Base-by-base conservation (phyloP, 2,329 filamentous ascomycete species). In the Penicillium sp. region DNA sequence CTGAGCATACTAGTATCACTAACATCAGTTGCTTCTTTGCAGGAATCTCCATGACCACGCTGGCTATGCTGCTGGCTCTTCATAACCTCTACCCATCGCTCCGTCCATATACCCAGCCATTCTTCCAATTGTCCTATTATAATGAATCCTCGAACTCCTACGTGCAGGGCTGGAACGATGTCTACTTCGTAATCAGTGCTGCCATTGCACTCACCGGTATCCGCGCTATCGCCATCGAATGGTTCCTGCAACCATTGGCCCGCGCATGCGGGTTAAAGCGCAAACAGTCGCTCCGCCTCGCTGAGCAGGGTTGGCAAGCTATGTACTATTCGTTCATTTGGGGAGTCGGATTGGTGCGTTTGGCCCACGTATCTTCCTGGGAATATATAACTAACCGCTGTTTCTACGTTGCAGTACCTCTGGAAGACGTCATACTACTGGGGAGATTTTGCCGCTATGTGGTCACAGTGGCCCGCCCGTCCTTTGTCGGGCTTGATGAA, bases 271-370 rank as follows among this genome's bases (percentile, higher is more conserved):
- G 93, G 35, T 83, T 97, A 65, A 81, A 82, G 64, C 89, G 87
- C 69, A 97, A 96, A 77, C 85, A 86, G 45, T 78, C 88, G 56
- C 84, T 90, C 46, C 84, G 94, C 55, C 96, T 97, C 75, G 91
- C 91, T 59, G 94, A 99, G 77, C 94, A 99, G 77, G 90, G 87
- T 45, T 97, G 93, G 90, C 80, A 96, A 69, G 77, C 95, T 54
- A 74, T 94, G 42, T 97, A 97, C 77, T 93, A 93, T 73, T 77
- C 78, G 44, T 78, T 87, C 52, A 93, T 92, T 70, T 97, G 91
- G 89, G 81, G 85, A 13, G 77, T 93, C 58, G 94, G 94, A 63
- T 82, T 95, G 80, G 90, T 96, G 80, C 65, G 86, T 72, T 41
- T 41, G 8, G 8, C 41, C 41, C 16, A 23, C 53, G 52, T 51